Evolutionary conservation across 768 basidiomycete species (phyloP).

Genomic region (Tylopilus vinaceipallidus): DNA sequence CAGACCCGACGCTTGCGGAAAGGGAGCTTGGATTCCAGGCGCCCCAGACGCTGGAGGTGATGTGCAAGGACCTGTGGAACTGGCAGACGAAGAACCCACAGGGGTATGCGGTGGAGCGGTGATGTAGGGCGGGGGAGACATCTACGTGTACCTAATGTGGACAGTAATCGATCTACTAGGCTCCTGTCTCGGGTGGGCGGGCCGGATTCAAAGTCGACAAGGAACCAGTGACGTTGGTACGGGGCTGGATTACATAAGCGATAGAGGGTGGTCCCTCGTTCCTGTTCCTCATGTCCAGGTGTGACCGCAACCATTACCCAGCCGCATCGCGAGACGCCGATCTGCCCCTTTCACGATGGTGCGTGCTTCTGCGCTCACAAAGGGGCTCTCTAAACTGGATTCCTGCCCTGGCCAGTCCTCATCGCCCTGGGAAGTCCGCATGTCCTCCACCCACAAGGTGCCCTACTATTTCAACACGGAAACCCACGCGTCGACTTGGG

Average conservation of each 20-base stretch:
- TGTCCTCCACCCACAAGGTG: slow-evolving; percentile 71
- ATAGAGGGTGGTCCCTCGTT: background rate
- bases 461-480: slow-evolving; percentile 87
- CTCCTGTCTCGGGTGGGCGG: background rate
- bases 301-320: background rate
- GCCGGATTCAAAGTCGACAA: background rate
- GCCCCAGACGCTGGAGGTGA: slow-evolving; percentile 73
- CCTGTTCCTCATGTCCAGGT: background rate
- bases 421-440: slow-evolving; percentile 77
- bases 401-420: slow-evolving; percentile 14
- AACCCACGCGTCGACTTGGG: slow-evolving; percentile 79
- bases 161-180: slow-evolving; percentile 8
- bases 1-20: slow-evolving; percentile 88
- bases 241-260: slow-evolving; percentile 21
- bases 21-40: slow-evolving; percentile 93
- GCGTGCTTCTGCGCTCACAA: slow-evolving; percentile 2
- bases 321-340: slow-evolving; percentile 8
- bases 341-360: slow-evolving; percentile 23
- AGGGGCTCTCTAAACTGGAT: slow-evolving; percentile 6
- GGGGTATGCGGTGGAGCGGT: slow-evolving; percentile 52
- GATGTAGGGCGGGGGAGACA: slow-evolving; percentile 5
- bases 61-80: slow-evolving; percentile 98
- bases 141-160: slow-evolving; percentile 23
- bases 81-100: slow-evolving; percentile 94
- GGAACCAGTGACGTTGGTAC: too few relatives aligned